phyloP scores from a whole-genome alignment of 768 basidiomycete species.

The Boletus tylopilopsis region DNA sequence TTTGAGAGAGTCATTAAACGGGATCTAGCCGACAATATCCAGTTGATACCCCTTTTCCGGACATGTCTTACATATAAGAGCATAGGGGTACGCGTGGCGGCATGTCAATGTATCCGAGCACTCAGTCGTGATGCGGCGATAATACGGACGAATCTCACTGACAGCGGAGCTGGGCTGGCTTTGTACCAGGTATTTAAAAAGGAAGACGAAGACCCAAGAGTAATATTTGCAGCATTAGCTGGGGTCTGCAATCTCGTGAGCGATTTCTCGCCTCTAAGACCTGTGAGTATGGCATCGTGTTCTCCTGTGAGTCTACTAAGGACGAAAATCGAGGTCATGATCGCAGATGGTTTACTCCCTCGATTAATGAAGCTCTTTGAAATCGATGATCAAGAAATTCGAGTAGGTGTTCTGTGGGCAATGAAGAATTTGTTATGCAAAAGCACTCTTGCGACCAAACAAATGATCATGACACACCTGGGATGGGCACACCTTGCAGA shows the following conservation, averaged over 20 bases:
- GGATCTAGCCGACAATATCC: conserved; percentile 56
- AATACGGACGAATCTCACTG: conserved; percentile 79
- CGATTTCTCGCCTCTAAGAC: conserved; percentile 78
- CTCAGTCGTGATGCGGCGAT: conserved; percentile 77
- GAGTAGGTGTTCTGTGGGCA: conserved; percentile 79
- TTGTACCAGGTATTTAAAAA: conserved; percentile 59
- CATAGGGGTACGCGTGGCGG: conserved; percentile 77
- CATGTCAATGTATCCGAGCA: conserved; percentile 81
- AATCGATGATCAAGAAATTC: conserved; percentile 51
- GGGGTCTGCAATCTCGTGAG: conserved; percentile 84
- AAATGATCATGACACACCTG: conserved; percentile 60
- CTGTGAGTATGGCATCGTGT: conserved; percentile 42
- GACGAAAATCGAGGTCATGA: conserved; percentile 44
- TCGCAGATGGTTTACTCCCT: conserved; percentile 65
- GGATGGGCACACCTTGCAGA: conserved; percentile 58
- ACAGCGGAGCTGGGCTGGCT: conserved; percentile 71
- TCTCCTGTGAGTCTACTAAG: not conserved
- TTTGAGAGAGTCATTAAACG: conserved; percentile 72
- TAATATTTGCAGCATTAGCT: conserved; percentile 65
- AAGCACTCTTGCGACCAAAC: conserved; percentile 56
- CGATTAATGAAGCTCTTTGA: conserved; percentile 58
- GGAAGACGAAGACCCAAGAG: conserved; percentile 63
- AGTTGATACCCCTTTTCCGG: conserved; percentile 52
- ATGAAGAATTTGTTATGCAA: conserved; percentile 79
- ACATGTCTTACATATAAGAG: conserved; percentile 55